Evolutionary conservation across 441 rosid genomes (phyloP).

Genomic region (Populus hybrid): DNA sequence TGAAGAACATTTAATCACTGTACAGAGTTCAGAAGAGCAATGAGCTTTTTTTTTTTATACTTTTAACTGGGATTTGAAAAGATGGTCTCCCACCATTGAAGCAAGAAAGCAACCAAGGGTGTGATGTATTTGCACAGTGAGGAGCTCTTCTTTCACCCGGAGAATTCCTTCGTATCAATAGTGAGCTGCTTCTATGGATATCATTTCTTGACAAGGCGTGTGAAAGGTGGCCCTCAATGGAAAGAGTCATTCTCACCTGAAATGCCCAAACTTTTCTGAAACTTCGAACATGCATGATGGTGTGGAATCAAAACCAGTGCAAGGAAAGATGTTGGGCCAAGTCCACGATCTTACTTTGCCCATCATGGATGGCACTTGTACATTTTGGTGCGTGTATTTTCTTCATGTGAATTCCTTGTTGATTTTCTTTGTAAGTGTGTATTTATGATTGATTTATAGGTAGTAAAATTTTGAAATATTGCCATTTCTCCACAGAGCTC

Average conservation of each 20-base stretch:
- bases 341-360: not conserved
- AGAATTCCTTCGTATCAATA: not conserved
- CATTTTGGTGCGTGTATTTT: no score
- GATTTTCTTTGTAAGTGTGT: no score
- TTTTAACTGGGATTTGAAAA: not conserved
- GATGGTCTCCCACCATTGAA: not conserved
- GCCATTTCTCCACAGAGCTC: not conserved
- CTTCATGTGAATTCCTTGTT: no score
- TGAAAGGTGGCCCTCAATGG: not conserved
- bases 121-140: not conserved
- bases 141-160: not conserved
- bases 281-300: not conserved
- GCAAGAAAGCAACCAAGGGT: conserved; percentile 4
- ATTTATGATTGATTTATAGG: no score
- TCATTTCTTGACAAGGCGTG: not conserved
- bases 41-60: conserved; percentile 16
- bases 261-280: not conserved
- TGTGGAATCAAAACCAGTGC: not conserved
- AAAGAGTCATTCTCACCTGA: not conserved
- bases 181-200: not conserved
- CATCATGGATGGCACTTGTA: not conserved
- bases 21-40: conserved; percentile 42
- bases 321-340: not conserved
- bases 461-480: no score
- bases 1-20: conserved; percentile 52